These are phyloP conservation scores for Coemansia sp. DNA, from an alignment of 192 early-diverging fungal species.

Conservation along the genomic window DNA sequence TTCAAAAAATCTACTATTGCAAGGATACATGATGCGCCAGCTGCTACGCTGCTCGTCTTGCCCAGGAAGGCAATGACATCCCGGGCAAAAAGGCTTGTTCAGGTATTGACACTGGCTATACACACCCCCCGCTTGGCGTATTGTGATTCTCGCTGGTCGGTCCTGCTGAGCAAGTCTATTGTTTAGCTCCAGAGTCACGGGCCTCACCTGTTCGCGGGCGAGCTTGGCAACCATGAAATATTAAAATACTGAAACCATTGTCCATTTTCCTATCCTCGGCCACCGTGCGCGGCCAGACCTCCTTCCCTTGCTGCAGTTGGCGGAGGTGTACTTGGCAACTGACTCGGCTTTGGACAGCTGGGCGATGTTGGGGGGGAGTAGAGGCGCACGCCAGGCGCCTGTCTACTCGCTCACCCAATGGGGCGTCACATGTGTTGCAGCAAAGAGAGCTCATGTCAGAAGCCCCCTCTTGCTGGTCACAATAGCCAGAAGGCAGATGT, in stretches of 20 bases:
- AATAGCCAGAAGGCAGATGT: neutral
- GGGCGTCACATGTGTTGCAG: neutral
- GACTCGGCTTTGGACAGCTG: neutral
- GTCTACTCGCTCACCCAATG: neutral
- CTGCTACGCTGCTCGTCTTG: neutral
- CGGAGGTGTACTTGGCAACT: neutral
- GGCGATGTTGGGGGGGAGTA: neutral
- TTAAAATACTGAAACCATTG: constrained; percentile 9
- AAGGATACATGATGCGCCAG: neutral
- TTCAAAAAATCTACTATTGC: neutral
- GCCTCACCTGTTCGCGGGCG: neutral
- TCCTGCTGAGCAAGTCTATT: constrained; percentile 7
- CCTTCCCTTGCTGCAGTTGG: neutral
- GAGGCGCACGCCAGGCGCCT: neutral
- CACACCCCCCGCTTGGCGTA: neutral
- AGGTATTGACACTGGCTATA: neutral
- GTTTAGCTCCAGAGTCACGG: constrained; percentile 8
- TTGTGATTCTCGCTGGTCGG: neutral
- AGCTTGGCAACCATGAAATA: neutral
- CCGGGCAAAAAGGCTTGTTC: neutral
- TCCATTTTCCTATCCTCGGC: neutral
- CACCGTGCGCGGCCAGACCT: neutral
- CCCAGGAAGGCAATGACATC: neutral
- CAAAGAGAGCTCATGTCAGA: neutral
- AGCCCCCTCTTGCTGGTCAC: constrained; percentile 3